Percentiles rank a stretch among this genome's conserved stretches.
These are phyloP conservation scores for Rosa lucieae DNA, from an alignment of 306 rosid genomes.

Conservation along the genomic window DNA sequence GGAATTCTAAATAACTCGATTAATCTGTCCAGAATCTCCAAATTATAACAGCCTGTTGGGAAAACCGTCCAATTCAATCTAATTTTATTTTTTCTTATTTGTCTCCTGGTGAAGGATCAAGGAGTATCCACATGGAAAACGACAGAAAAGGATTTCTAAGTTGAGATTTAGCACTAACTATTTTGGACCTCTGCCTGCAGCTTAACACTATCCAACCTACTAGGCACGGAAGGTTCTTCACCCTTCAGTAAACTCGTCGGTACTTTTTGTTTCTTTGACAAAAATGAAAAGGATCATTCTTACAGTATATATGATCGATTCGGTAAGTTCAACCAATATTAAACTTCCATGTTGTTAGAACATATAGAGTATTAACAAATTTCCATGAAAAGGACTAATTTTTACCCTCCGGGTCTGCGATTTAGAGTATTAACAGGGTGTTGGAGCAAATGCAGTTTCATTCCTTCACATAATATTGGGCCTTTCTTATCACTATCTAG, in stretches of 20 bases:
- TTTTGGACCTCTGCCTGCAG: not conserved
- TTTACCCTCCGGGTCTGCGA: not conserved
- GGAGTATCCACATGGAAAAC: not conserved
- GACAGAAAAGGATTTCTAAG: not conserved
- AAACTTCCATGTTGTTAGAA: not conserved
- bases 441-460: not conserved
- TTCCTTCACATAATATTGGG: not conserved
- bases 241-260: not conserved
- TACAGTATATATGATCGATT: not conserved
- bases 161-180: not conserved
- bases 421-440: not conserved
- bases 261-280: not conserved
- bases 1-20: not conserved
- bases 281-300: not conserved
- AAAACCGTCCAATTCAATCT: not conserved
- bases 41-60: not conserved
- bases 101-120: not conserved
- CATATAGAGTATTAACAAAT: no score
- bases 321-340: not conserved
- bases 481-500: not conserved
- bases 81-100: not conserved
- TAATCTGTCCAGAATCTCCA: not conserved
- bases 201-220: not conserved
- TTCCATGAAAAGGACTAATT: not conserved
- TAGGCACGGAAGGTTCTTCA: not conserved